phyloP scores from a whole-genome alignment of 306 rosid genomes.

The Pyrus pyrifolia region DNA sequence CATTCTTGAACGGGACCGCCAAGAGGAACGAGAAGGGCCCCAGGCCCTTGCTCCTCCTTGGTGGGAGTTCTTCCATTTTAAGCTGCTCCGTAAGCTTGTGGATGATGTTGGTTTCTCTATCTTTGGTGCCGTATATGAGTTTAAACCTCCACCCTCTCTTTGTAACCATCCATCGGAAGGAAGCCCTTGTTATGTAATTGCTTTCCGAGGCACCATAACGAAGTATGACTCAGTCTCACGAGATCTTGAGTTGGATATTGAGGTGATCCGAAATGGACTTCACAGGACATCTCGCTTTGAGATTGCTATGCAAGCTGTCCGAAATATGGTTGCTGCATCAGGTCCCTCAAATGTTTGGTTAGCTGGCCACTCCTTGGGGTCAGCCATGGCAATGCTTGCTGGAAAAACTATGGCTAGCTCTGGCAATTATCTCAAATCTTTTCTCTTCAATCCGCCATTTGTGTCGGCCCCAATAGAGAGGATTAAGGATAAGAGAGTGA shows the following conservation, averaged over 20 bases:
- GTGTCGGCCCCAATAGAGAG: constrained; percentile 81
- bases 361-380: constrained; percentile 90
- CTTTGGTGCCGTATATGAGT: constrained; percentile 81
- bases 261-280: constrained; percentile 53
- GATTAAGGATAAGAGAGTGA: constrained; percentile 51
- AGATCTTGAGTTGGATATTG: constrained; percentile 64
- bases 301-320: constrained; percentile 63
- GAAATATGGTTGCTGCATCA: constrained; percentile 56
- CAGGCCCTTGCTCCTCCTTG: constrained; percentile 76
- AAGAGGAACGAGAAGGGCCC: constrained; percentile 50
- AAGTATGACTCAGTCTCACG: constrained; percentile 50
- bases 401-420: constrained; percentile 78
- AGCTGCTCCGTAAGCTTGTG: constrained; percentile 47
- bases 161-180: constrained; percentile 35
- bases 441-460: constrained; percentile 86
- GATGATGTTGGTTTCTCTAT: constrained; percentile 77
- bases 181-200: constrained; percentile 65
- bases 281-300: constrained; percentile 74
- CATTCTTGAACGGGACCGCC: constrained; percentile 69
- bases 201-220: constrained; percentile 75
- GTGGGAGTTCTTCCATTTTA: constrained; percentile 82
- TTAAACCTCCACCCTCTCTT: constrained; percentile 47
- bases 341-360: constrained; percentile 78
- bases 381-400: constrained; percentile 78
- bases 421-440: constrained; percentile 52